A percentile compares a stretch with the other conserved stretches of the same genome.
These are phyloP conservation scores for Suhomyces bolitotheri DNA, from an alignment of 1,139 yeast species.

Conservation along the genomic window DNA sequence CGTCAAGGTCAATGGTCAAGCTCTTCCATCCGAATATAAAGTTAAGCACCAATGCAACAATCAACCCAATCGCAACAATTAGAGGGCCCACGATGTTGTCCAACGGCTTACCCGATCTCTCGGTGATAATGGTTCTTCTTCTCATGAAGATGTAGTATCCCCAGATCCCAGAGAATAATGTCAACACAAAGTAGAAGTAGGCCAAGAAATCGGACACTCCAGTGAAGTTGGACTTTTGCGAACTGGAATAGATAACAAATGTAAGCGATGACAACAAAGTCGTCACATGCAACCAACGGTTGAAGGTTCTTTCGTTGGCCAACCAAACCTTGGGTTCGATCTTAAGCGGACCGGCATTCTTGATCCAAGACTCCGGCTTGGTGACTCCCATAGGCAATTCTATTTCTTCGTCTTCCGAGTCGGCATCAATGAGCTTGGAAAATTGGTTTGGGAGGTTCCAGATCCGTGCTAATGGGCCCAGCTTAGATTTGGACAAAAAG, in stretches of 20 bases:
- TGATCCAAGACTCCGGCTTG: conserved; percentile 75
- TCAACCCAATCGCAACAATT: conserved; percentile 68
- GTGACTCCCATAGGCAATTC: conserved; percentile 85
- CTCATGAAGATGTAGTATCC: conserved; percentile 76
- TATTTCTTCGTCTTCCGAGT: conserved; percentile 84
- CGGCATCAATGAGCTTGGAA: conserved; percentile 56
- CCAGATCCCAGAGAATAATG: conserved; percentile 85
- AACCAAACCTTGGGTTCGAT: conserved; percentile 98
- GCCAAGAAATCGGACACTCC: conserved; percentile 65
- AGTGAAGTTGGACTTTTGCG: conserved; percentile 59
- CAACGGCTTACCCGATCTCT: conserved; percentile 81
- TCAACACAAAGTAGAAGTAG: conserved; percentile 73
- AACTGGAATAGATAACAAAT: conserved; percentile 80
- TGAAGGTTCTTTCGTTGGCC: conserved; percentile 96
- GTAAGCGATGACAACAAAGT: conserved; percentile 84
- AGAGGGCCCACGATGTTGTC: conserved; percentile 91
- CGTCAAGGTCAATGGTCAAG: conserved; percentile 23
- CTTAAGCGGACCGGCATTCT: conserved; percentile 87
- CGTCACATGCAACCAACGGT: conserved; percentile 94
- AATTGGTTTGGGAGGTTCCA: conserved; percentile 33
- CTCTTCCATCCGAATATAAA: conserved; percentile 63
- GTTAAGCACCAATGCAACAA: conserved; percentile 67
- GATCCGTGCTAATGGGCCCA: conserved; percentile 22
- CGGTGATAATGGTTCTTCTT: conserved; percentile 72
- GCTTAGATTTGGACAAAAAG: conserved; percentile 32